Base-by-base conservation (phyloP, 2,329 filamentous ascomycete genomes). In the Trichophyton verrucosum region DNA sequence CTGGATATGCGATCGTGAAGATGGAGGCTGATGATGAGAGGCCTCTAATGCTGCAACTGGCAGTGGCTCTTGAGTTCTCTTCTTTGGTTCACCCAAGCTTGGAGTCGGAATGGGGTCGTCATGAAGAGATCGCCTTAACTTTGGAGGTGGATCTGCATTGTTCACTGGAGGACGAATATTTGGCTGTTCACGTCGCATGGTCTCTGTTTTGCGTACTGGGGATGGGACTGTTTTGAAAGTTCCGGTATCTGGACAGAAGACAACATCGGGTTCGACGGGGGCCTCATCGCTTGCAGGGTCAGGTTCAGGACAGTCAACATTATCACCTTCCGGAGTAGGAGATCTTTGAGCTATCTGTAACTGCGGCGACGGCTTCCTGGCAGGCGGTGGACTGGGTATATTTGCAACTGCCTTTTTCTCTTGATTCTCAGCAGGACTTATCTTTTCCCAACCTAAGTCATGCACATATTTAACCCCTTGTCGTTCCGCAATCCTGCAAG, bases 401-500 rank as follows among this genome's bases (percentile, higher is more conserved):
- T 57, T 42, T 20, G 30, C 9, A 6, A n/a, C 3, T 11, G 13
- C 9, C 7, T 51, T 30, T 17, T 47, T 22, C 36, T 60, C 46
- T 27, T 62, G 42, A 6, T 60, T 47, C 68, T 49, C 46, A 38
- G 59, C 33, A 46, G 62, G 38, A 44, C 57, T 57, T 15, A 55
- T 13, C 17, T 27, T 47, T 13, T 69, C 65, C 65, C 70, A 74
- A n/a, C 70, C 68, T 20, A 66, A 62, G 60, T 76, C 75, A 61
- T 78, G 72, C 13, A 75, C 66, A 64, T 76, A 77, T 36, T 68
- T 66, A 22, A 68, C 67, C 5, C 75, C 75, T 24, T 73, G 66
- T 20, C 69, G 68, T 63, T 80, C 77, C 6, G 76, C 75, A 57
- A 78, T 61, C 27, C 77, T 73, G 65, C 78, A 80, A 6, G 75